Evolutionary conservation across 345 rosid genomes (phyloP).

Genomic region (Erysimum cheiranthoides): DNA sequence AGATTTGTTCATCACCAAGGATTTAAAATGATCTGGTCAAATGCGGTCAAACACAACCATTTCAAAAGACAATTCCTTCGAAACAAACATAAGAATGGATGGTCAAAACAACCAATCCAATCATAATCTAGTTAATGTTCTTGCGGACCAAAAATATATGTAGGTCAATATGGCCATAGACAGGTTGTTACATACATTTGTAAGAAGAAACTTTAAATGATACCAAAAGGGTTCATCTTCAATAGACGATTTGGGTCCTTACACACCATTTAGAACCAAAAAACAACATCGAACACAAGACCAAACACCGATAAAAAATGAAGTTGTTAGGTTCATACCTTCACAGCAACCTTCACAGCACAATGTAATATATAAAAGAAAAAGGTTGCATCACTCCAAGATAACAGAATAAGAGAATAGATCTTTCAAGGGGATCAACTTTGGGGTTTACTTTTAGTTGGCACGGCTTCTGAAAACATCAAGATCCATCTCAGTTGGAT

Average conservation of each 20-base stretch:
- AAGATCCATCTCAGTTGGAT: conserved; percentile 65
- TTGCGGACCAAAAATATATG: not conserved
- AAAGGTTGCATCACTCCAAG: conserved; percentile 14
- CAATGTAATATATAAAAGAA: conserved; percentile 24
- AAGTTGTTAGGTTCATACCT: conserved; percentile 43
- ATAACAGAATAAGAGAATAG: conserved; percentile 24
- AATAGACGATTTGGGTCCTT: conserved; percentile 16
- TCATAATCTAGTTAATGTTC: conserved; percentile 18
- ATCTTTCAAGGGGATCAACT: conserved; percentile 7
- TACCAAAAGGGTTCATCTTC: conserved; percentile 19
- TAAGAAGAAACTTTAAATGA: conserved; percentile 9
- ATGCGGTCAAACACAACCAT: conserved; percentile 25
- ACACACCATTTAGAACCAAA: conserved; percentile 27
- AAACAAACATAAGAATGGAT: not conserved
- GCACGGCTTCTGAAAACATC: conserved; percentile 61
- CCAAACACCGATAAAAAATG: conserved; percentile 32
- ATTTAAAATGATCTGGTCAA: conserved; percentile 9
- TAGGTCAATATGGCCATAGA: not conserved
- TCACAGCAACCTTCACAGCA: conserved; percentile 19
- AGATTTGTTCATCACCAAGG: not conserved
- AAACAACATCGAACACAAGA: conserved; percentile 20
- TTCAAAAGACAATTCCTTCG: not conserved
- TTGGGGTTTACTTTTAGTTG: conserved; percentile 33
- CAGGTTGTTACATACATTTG: conserved; percentile 7
- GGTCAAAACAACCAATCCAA: conserved; percentile 26